phyloP scores from a whole-genome alignment of 163 green algal species.

The Chlorella variabilis region DNA sequence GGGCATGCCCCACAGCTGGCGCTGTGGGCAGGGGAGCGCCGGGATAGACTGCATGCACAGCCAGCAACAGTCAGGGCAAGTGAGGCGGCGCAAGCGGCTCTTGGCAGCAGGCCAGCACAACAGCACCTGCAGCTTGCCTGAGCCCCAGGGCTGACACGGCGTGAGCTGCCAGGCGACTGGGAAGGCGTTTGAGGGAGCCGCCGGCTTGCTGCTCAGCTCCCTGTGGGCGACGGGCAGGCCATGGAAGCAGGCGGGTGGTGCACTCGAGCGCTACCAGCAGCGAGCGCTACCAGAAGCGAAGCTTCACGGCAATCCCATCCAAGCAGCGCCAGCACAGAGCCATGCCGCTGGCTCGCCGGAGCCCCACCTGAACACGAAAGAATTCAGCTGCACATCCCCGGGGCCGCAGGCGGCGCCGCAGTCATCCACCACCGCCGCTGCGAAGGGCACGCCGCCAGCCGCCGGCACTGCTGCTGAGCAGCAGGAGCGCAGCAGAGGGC shows the following conservation, averaged over 20 bases:
- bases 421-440: not conserved
- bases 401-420: not conserved
- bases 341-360: no score
- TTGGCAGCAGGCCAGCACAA: no score
- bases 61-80: no score
- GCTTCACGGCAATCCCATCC: no score
- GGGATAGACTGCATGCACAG: not conserved
- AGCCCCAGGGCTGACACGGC: not conserved
- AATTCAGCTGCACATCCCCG: not conserved
- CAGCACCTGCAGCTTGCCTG: no score
- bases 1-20: not conserved
- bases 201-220: slow-evolving; percentile 1
- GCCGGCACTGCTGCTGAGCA: no score
- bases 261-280: no score
- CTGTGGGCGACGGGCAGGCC: not conserved
- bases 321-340: no score
- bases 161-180: not conserved
- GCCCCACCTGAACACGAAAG: not conserved
- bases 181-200: not conserved
- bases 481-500: no score
- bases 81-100: no score
- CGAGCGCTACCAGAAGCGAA: no score
- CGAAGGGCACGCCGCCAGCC: no score
- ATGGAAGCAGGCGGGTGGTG: not conserved
- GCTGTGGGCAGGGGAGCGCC: not conserved